Evolutionary conservation across 169 alveolate species (phyloP), one percentile per base, ranked within the genome.

Genomic region (Plasmodium sp.): DNA sequence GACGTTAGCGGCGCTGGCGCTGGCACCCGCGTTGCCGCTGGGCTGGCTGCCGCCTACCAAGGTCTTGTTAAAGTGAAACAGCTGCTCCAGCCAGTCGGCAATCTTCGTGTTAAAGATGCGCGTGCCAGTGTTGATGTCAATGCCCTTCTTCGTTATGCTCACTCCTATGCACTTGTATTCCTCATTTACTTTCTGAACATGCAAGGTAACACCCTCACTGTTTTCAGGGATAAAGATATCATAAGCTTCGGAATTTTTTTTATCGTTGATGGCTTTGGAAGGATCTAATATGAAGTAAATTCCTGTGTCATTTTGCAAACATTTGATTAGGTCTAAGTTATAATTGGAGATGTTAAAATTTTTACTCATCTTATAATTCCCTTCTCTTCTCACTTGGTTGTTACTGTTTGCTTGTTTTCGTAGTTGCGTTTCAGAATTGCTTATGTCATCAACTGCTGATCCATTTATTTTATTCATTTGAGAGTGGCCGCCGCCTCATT

Each of bases 161-260:
- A 93, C 94, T 31, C 94, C 94, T 72, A 86, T 83, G 84, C 94
- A 86, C 18, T 93, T 93, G 80, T 93, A 86, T 54, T 93, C 94
- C 22, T 93, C 92, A 83, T 82, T 83, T 22, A 86, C 27, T 72
- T 93, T 93, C 58, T 92, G 93, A 45, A 84, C 93, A 92, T 92
- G 88, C 10, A 84, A 67, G n/a, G 90, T 92, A 39, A 84, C 90
- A 39, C 90, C 93, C 12, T 92, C 93, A 34, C 91, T 92, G 45
- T 92, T 67, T 62, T 80, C 91, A n/a, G 93, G 93, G n/a, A 84
- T 45, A 92, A 84, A 84, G 16, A 79, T 92, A 81, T 92, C 93
- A 92, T 92, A 84, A 5, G 62, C 88, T 3, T 92, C 93, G 16
- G 93, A 77, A 81, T 56, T 41, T 79, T 92, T 92, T 58, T 80